Evolutionary conservation across 345 rosid genomes (phyloP), one percentile per base, ranked within the genome.

Genomic region (Hypericum perforatum): DNA sequence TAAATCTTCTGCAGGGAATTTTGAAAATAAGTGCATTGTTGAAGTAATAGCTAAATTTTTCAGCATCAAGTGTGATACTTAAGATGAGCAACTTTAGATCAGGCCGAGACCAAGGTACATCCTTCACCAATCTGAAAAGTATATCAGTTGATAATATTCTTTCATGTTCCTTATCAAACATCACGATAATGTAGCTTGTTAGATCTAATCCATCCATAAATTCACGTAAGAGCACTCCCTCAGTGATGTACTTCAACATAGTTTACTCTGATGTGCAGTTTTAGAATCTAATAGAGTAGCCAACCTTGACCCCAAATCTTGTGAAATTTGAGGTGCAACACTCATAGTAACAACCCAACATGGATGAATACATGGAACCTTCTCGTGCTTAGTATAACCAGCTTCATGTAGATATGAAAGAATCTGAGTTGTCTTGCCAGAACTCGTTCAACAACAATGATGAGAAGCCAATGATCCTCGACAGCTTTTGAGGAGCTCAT

Each of bases 61-160:
- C 97, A 9, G 98, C 98, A 73, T 92, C 98, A 57, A 92, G 88
- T 4, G 96, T 92, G 53, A 96, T 96, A 71, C 96, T 88, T 70
- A 95, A 88, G 60, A 88, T 88, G 43, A 88, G 90, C 69, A 88
- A 68, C 77, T 88, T 88, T 60, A 88, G 66, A 73, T 88, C 96
- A 37, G 85, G 78, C 50, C 98, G 76, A 64, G 79, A 91, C 60
- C 94, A 2, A 6, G 48, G 14, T 6, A 45, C 1, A n/a, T 45
- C 48, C 48, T 45, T 10, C 48, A 45, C 13, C 48, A 45, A 45
- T 8, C 48, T 5, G n/a, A 45, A 45, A 14, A 45, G 10, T 9
- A 45, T 45, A 16, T 45, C 48, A 11, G 48, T 45, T 7, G 48
- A 45, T 12, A 45, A 6, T 1, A 7, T 45, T 16, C 48, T 45